A percentile compares a stretch with the other conserved stretches of the same genome.
phyloP scores from a whole-genome alignment of 768 basidiomycete species.

The Kwoniella dejecticola region DNA sequence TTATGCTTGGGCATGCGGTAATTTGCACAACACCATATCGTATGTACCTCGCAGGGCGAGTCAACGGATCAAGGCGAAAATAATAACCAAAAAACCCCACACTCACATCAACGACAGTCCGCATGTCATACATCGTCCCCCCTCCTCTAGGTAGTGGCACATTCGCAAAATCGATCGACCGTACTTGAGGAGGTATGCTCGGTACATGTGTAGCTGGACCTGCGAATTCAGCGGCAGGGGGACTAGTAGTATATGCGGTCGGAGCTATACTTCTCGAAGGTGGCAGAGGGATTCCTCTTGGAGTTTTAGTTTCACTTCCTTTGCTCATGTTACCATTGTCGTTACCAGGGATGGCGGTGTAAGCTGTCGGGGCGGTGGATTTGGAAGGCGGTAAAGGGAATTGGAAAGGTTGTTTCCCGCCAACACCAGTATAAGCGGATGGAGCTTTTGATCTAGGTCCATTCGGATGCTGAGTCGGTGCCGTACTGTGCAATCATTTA shows the following conservation, averaged over 20 bases:
- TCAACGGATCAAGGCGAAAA: too few species aligned
- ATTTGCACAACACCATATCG: too few species aligned
- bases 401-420: constrained; percentile 7
- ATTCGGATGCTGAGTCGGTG: neutral
- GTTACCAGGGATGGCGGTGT: neutral
- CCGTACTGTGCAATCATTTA: too few species aligned
- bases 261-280: constrained; percentile 15
- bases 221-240: constrained; percentile 4
- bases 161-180: constrained; percentile 19
- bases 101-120: constrained; percentile 14
- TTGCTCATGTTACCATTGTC: neutral
- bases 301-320: neutral
- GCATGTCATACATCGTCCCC: constrained; percentile 12
- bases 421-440: neutral
- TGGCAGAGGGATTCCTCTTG: neutral
- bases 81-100: too few species aligned
- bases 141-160: constrained; percentile 16
- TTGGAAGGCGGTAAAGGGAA: constrained; percentile 16
- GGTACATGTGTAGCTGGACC: neutral
- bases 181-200: constrained; percentile 8
- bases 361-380: constrained; percentile 1
- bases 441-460: neutral
- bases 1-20: too few species aligned
- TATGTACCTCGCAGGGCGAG: too few species aligned
- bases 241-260: constrained; percentile 15